phyloP scores from a whole-genome alignment of 441 rosid genomes.

The Populus trichocarpa region DNA sequence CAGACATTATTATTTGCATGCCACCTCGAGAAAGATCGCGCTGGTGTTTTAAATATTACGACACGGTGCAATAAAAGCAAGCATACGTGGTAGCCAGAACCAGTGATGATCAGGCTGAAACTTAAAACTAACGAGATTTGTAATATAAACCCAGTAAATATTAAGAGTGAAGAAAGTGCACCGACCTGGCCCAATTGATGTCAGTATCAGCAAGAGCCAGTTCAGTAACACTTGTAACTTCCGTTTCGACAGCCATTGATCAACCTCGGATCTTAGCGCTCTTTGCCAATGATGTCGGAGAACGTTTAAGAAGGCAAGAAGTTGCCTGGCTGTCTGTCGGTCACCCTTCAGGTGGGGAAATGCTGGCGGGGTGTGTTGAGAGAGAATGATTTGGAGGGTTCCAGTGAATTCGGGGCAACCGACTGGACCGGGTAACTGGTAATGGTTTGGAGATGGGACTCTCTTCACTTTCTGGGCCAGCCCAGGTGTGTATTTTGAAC shows the following conservation, averaged over 20 bases:
- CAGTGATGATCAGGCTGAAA: background rate
- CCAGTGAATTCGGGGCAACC: background rate
- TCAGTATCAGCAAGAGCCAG: conserved; percentile 50
- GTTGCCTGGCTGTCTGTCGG: background rate
- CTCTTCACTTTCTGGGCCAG: background rate
- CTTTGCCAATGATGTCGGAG: background rate
- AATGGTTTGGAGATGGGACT: background rate
- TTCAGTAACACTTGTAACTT: conserved; percentile 24
- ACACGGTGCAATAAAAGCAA: too few species aligned
- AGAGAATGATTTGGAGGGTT: background rate
- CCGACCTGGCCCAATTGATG: conserved; percentile 51
- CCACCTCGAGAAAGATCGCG: too few species aligned
- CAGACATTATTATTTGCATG: too few species aligned
- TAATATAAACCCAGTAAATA: background rate
- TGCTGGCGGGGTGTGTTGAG: background rate
- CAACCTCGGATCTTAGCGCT: background rate
- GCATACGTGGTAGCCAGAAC: background rate
- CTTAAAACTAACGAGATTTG: background rate
- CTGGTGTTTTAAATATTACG: too few species aligned
- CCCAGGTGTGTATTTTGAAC: background rate
- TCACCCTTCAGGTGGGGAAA: background rate
- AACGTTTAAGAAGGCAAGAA: background rate
- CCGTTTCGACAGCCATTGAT: conserved; percentile 39
- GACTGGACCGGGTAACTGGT: background rate
- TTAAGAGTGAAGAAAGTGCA: background rate